A percentile compares a stretch with the other conserved stretches of the same genome.
Conservation (phyloP, 1,284 basidiomycete species). For the Ceraceosorus guamensis region DNA sequence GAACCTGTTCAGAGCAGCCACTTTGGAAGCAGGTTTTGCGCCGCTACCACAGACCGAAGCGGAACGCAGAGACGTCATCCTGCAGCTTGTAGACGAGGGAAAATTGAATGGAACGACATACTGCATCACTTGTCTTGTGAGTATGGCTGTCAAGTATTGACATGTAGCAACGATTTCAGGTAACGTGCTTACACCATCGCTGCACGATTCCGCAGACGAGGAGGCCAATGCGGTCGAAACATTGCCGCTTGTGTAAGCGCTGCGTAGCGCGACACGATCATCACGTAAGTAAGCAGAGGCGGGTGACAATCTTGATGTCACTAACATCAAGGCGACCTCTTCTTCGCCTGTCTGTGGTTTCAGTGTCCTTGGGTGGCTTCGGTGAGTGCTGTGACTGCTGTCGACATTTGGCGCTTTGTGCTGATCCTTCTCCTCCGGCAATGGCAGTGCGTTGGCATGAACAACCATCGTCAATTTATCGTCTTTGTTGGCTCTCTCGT, state of each 20-base stretch:
- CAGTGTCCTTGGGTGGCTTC: constrained; percentile 98
- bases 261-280: constrained; percentile 62
- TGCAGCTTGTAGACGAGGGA: constrained; percentile 67
- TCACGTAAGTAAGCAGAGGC: constrained; percentile 51
- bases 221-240: constrained; percentile 87
- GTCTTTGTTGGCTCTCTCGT: constrained; percentile 80
- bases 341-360: no score
- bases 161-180: no score
- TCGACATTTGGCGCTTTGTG: no score
- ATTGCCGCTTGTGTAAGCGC: constrained; percentile 83
- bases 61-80: constrained; percentile 27
- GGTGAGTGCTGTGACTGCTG: no score
- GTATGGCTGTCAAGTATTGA: constrained; percentile 51
- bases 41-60: constrained; percentile 56
- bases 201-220: constrained; percentile 54
- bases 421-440: no score
- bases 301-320: no score
- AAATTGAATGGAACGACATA: constrained; percentile 88
- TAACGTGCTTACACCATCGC: constrained; percentile 35
- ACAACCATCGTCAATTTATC: constrained; percentile 91
- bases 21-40: constrained; percentile 81
- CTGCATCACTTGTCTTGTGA: constrained; percentile 76
- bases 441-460: constrained; percentile 67
- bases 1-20: constrained; percentile 83
- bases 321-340: no score